Evolutionary conservation across 2,329 filamentous ascomycete genomes (phyloP), one percentile per base, ranked within the genome.

Genomic region (Colletotrichum eleusines): DNA sequence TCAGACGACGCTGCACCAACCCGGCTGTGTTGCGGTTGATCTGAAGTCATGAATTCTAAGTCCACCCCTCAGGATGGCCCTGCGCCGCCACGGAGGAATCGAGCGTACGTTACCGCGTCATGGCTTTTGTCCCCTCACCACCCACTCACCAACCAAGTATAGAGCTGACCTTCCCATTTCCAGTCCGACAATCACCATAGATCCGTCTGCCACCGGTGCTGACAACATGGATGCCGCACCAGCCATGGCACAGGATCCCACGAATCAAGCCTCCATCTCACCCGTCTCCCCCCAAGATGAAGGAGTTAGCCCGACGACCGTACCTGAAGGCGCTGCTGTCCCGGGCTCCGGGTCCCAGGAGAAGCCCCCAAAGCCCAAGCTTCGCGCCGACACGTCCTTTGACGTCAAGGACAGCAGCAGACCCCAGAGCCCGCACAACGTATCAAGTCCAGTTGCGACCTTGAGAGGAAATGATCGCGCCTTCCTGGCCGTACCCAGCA

Each of bases 371-470:
- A 74, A 61, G 59, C 78, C 83, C 1, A 87, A 91, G 68, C 77
- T 88, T 50, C 84, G 86, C 72, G 81, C 84, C 18, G 84, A 87
- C n/a, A 84, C 84, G 46, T 90, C 90, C 1, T 91, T 92, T 74
- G 91, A 93, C 26, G 89, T 86, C 79, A 87, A 83, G 74, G 89
- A 91, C 72, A 72, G 66, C 72, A 72, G 60, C 77, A 85, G 90
- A 69, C 91, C 91, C 1, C 91, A 88, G 16, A 93, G 91, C 73
- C 90, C 91, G 11, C 91, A 93, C 79, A 94, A 93, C 81, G 85
- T 94, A 60, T 92, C 90, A 35, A 89, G 83, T 72, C 87, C 87
- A 1, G 82, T 89, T 11, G 73, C 87, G 16, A 80, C 84, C 23
- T 26, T 71, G 44, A 81, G 81, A 20, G 80, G 78, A 23, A 82